Evolutionary conservation across 805 yeast species (phyloP), one percentile per base, ranked within the genome.

Genomic region (Pichia occidentalis): DNA sequence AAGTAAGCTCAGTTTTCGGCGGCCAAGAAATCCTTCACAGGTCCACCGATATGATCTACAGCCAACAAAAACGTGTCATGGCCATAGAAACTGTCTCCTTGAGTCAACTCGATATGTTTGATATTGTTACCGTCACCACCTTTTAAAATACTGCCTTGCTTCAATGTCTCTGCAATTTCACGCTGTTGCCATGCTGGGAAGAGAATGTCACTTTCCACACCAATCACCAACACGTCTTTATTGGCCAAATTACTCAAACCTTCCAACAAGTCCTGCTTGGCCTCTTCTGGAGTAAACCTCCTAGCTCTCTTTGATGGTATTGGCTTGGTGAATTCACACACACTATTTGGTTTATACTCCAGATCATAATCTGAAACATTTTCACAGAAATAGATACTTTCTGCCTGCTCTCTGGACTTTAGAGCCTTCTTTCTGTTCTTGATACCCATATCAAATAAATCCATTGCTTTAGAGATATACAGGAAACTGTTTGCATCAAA

Each of bases 161-260:
- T 61, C 32, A 88, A 66, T 25, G 77, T 73, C 12, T 75, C 72
- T 21, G 76, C 78, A 40, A 85, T 77, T 55, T 88, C 96, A 40
- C 78, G 62, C 60, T 88, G 97, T 63, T 88, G 97, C 95, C 95
- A 85, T 25, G 80, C 85, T 1, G 97, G 97, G 67, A 88, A 88
- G 36, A 88, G 67, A 28, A 84, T 83, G 56, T 88, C 97, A 1
- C 92, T 80, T 54, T 85, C 92, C n/a, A 87, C 96, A 9, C 97
- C 97, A 36, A 88, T 71, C 4, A 88, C 85, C 39, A 88, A 65
- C 4, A 84, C 69, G 24, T 82, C 77, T 43, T 77, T 75, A 46
- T 78, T 67, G 1, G 80, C 67, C 40, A 88, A 64, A 20, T 73
- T 72, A 22, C 55, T 51, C 67, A 88, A 63, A 2, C 97, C 97